Evolutionary conservation across 225 moss, liverwort and hornwort genomes (phyloP).

Genomic region (Ulota crispa): DNA sequence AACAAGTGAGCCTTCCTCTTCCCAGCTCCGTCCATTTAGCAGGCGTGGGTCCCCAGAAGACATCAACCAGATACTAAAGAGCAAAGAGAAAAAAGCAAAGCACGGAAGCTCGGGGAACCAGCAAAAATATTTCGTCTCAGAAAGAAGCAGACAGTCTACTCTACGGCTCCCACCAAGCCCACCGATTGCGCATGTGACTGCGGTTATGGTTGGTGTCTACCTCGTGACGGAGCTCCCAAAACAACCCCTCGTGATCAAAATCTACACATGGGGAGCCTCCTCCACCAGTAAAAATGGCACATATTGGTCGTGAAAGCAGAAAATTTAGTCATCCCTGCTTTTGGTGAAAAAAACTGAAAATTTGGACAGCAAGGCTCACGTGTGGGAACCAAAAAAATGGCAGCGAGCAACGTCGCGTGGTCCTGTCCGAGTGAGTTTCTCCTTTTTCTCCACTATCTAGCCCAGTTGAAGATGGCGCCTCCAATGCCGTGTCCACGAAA

Average conservation of each 20-base stretch:
- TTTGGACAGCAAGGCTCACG: conserved; percentile 11
- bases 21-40: conserved; percentile 13
- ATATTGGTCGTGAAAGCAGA: neutral
- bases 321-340: conserved; percentile 1
- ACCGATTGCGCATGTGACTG: conserved; percentile 30
- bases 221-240: neutral
- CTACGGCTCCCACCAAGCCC: neutral
- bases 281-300: conserved; percentile 18
- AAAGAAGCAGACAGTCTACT: neutral
- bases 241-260: conserved; percentile 4
- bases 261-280: conserved; percentile 1
- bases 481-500: neutral
- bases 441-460: neutral
- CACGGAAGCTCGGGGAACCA: neutral
- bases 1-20: neutral
- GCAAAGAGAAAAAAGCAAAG: neutral
- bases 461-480: neutral
- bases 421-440: conserved; percentile 1
- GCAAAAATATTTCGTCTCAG: neutral
- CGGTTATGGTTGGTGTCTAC: neutral
- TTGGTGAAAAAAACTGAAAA: neutral
- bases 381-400: neutral
- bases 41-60: neutral
- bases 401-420: conserved; percentile 19
- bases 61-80: neutral